Base-by-base conservation (phyloP, 176 grass and related monocot genomes). In the Aegilops sharonensis region DNA sequence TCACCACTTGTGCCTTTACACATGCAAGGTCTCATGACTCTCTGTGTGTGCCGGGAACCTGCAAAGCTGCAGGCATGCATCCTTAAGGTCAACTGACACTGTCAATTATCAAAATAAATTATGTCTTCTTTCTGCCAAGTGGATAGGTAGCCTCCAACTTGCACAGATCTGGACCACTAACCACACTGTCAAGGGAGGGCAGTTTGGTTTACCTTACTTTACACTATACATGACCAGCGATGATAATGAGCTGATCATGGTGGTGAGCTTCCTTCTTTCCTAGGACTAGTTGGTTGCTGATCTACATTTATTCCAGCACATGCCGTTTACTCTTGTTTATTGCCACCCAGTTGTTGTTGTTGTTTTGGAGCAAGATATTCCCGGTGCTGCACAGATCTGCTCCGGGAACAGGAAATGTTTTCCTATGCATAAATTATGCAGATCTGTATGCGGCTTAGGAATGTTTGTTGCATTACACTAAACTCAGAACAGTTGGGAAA, bases 51-150 rank as follows among this genome's bases (percentile, higher is more conserved):
- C 8, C 5, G 12, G 59, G 64, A 11, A 2, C 80, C 27, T 85
- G 68, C 83, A 86, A 85, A 82, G 71, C 14, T 40, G 8, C 39
- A 9, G n/a, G 43, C 9, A 11, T 10, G 2, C 73, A 72, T 43
- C 65, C 68, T 83, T 54, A 42, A 56, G 73, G 84, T 83, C 89
- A 83, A 87, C 84, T 65, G 30, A 32, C 37, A 82, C 71, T 48
- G 72, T 48, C 35, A 73, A 73, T 75, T n/a, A n/a, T n/a, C n/a
- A n/a, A n/a, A n/a, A n/a, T n/a, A n/a, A n/a, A n/a, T n/a, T n/a
- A n/a, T n/a, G n/a, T n/a, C n/a, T n/a, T n/a, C n/a, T n/a, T n/a
- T n/a, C 0, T 59, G 72, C 10, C 78, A 64, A 5, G 45, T 48
- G 48, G 84, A 34, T 45, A 71, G 32, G n/a, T 21, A n/a, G 10